Percentiles rank a stretch among this genome's conserved stretches.
Evolutionary conservation across 495 filamentous ascomycete species (phyloP).

Genomic region (Pyrenopolyporus hunteri): DNA sequence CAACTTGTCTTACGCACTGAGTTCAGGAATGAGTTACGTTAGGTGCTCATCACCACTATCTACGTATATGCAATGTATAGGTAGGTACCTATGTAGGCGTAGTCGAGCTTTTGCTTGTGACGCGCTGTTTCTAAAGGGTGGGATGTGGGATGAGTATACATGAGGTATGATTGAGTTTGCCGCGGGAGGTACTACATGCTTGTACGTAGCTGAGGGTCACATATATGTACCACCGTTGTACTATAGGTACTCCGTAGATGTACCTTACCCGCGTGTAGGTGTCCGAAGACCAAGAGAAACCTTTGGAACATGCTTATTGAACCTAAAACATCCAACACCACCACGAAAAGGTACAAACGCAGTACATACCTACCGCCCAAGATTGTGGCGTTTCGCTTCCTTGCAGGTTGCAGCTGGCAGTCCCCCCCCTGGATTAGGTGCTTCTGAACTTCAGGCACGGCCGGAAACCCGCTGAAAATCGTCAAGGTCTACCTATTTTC

Average conservation of each 20-base stretch:
- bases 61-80: neutral
- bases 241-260: too few species aligned
- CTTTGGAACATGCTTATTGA: too few species aligned
- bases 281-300: too few species aligned
- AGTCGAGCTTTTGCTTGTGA: constrained; percentile 11
- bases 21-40: too few species aligned
- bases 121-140: constrained; percentile 12
- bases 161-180: too few species aligned
- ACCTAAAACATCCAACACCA: neutral
- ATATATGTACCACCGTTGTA: neutral
- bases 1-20: too few species aligned
- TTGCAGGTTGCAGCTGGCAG: constrained; percentile 22
- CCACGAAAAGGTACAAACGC: constrained; percentile 1
- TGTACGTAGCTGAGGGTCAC: too few species aligned
- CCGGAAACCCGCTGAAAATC: constrained; percentile 31
- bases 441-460: constrained; percentile 30
- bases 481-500: constrained; percentile 23
- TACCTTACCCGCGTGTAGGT: too few species aligned
- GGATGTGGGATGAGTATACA: constrained; percentile 9
- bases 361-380: constrained; percentile 1
- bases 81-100: neutral
- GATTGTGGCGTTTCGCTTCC: constrained; percentile 31
- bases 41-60: too few species aligned
- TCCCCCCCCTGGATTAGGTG: constrained; percentile 28
- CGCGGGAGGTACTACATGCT: neutral